Base-by-base conservation (phyloP, 768 basidiomycete genomes). In the Cantharellus cinnabarinus region DNA sequence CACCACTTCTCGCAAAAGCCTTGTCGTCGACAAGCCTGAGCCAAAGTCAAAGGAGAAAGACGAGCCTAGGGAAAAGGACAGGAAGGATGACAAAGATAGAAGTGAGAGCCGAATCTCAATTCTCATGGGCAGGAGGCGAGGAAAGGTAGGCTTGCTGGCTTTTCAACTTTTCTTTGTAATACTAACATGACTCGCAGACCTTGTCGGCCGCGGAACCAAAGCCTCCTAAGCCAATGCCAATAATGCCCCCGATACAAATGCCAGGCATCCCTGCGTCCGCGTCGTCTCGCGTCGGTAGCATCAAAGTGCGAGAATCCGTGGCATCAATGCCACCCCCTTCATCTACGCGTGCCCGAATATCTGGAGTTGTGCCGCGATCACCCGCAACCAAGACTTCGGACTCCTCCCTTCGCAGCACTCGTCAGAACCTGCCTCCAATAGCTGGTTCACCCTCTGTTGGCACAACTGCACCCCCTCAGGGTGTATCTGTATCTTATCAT, bases 381-480 rank as follows among this genome's bases (percentile, higher is more conserved):
- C 89, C 89, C 38, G 78, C 80, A 61, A 89, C 84, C 66, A 89
- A 89, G 67, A 83, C 83, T 60, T 87, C 88, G 7, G 88, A 90
- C 67, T 73, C 80, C 3, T 89, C 88, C 39, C 76, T 89, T 57
- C 82, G 88, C 29, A 77, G 71, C 57, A 66, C 65, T 57, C 80
- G 85, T 61, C 79, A 80, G 66, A 79, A 82, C 64, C 72, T 94
- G 5, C 90, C 89, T 4, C 91, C 91, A 5, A 94, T 94, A 59
- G 89, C 90, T 39, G 91, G 91, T 40, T 93, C 90, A 2, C 91
- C 91, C 3, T 93, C 90, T 7, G 85, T 89, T 54, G 84, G 81
- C 54, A 75, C 20, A 29, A 29, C 20, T 29, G 20, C 20, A 29
- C 20, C 4, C 77, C 78, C 5, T 74, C 75, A n/a, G 73, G 77